These are phyloP conservation scores for Psilocybe cyanescens DNA, from an alignment of 768 basidiomycete genomes.

Conservation along the genomic window DNA sequence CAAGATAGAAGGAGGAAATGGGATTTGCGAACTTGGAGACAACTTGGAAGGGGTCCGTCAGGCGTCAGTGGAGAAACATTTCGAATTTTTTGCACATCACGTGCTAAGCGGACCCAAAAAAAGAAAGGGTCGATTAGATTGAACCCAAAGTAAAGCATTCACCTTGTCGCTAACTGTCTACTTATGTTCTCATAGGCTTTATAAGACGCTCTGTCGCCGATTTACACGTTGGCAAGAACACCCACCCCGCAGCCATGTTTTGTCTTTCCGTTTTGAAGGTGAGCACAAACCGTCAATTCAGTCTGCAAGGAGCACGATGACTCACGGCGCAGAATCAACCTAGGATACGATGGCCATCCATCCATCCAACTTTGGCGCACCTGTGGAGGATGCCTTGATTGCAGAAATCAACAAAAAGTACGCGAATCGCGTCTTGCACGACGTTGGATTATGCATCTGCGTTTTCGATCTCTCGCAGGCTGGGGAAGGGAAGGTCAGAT, in stretches of 20 bases:
- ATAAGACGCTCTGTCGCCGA: no score
- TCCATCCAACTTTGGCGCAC: conserved; percentile 81
- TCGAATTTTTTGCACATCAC: conserved; percentile 3
- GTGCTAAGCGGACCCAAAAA: background rate
- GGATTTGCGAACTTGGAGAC: no score
- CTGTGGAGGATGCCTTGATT: conserved; percentile 78
- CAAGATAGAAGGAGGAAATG: background rate
- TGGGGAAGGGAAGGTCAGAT: conserved; percentile 91
- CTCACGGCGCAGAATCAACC: conserved; percentile 1
- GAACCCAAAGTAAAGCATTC: background rate
- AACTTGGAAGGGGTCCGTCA: background rate
- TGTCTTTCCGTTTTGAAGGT: conserved; percentile 45
- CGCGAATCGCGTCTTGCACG: conserved; percentile 88
- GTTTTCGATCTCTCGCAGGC: conserved; percentile 87
- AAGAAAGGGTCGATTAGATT: background rate
- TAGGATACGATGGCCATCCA: conserved; percentile 93
- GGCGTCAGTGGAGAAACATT: background rate
- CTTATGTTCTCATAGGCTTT: no score
- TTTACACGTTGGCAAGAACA: no score
- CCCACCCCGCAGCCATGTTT: conserved; percentile 19
- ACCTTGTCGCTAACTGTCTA: no score
- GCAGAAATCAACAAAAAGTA: conserved; percentile 95
- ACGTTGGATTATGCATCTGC: conserved; percentile 89
- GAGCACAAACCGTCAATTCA: background rate
- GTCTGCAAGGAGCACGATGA: conserved; percentile 2